Evolutionary conservation across 768 basidiomycete genomes (phyloP), one percentile per base, ranked within the genome.

Genomic region (Glaciozyma antarctica): DNA sequence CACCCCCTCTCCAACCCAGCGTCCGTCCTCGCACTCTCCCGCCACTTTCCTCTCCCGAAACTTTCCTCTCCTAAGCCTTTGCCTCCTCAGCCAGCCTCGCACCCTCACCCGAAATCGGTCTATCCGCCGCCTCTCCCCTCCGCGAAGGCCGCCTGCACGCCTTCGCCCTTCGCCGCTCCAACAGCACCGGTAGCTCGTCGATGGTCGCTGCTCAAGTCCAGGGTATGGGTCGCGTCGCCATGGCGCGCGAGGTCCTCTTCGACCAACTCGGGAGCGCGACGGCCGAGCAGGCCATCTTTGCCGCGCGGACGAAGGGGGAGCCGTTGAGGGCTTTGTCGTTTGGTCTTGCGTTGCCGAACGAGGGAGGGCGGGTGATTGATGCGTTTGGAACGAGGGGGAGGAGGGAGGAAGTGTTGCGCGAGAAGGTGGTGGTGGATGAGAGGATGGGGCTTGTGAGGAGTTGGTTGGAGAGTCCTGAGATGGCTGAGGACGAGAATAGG

Each of bases 171-270:
- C 53, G 49, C 53, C 53, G 30, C 53, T 54, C 53, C 4, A 8
- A 54, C 53, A 30, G 28, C 52, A 26, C 6, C 45, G 45, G 19
- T 21, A 38, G 26, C 53, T 55, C 53, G 32, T 30, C 57, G 9
- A 45, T 58, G 43, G 58, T 70, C 13, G 65, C 63, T 0, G 61
- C 62, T 22, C 34, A 62, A 16, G 26, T 61, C 5, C 38, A 59
- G 2, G 69, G 69, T 3, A 66, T 70, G 65, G 69, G 69, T 30
- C 62, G 69, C 21, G 66, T 70, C 28, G 69, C 69, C 0, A 51
- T 69, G 22, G 45, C 65, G 22, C 65, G 65, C 48, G 56, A 61
- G 52, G 58, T 47, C 22, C 56, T 56, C 13, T 34, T 67, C 26
- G 63, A 61, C 48, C 26, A 22, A 21, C 58, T 59, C 47, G 58